Base-by-base conservation (phyloP, 805 yeast genomes). In the Zygoascus biomembranicola region DNA sequence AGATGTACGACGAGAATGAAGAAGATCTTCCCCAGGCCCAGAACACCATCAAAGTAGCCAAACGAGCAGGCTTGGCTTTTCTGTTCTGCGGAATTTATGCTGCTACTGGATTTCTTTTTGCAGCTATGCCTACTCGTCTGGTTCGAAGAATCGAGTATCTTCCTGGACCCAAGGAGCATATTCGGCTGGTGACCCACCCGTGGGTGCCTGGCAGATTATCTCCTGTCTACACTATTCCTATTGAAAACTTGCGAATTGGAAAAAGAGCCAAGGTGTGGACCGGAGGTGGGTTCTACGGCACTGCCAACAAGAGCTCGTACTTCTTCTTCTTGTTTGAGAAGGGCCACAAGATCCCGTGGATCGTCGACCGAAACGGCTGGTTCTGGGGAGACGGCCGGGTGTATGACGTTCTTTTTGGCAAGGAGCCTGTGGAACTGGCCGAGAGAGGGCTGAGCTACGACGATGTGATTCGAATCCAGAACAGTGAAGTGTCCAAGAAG, bases 361-460 rank as follows among this genome's bases (percentile, higher is more conserved):
- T 85, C 16, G 85, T 87, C 18, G 96, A 88, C 65, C 75, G 96
- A 59, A 83, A 81, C 61, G 96, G 95, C 11, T 88, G 89, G 74
- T 88, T 86, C 71, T 88, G 95, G 95, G 90, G 94, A 35, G 95
- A 88, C 67, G 96, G 95, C 14, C 75, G 96, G 55, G 85, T 88
- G 1, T 85, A 84, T 68, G 96, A 88, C 66, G 77, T 80, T 51
- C 62, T 88, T n/a, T 85, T 88, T 61, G 94, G 95, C 20, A 84
- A 85, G 63, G 94, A 87, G 64, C 69, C 86, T 0, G 65, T 87
- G n/a, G 84, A 82, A 16, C 84, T 79, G 55, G 90, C 94, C 2
- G 92, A 87, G 66, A 79, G 77, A 49, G 89, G 87, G 10, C 68
- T 82, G 54, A 77, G 81, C 14, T 75, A 82, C 64, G 84, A 84